Evolutionary conservation across 2,329 filamentous ascomycete species (phyloP).

Genomic region (Stemphylium beticola): DNA sequence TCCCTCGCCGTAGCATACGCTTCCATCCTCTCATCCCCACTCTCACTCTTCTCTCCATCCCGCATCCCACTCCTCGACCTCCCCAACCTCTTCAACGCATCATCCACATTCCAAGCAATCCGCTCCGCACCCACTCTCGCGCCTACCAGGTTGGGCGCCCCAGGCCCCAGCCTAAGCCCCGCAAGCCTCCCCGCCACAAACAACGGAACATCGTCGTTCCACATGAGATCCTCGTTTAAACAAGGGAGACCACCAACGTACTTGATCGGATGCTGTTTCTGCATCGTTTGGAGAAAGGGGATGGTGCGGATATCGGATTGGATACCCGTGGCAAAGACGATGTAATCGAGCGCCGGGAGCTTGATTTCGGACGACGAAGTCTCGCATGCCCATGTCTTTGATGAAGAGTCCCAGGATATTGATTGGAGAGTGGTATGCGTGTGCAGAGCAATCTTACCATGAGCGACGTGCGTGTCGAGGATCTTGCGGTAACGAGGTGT

Average conservation of each 20-base stretch:
- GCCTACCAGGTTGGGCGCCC: slow-evolving; percentile 75
- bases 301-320: slow-evolving; percentile 67
- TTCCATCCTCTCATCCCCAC: slow-evolving; percentile 30
- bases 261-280: slow-evolving; percentile 65
- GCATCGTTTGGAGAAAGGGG: slow-evolving; percentile 66
- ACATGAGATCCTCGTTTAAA: slow-evolving; percentile 77
- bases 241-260: slow-evolving; percentile 72
- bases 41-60: slow-evolving; percentile 6
- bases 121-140: slow-evolving; percentile 75
- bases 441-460: slow-evolving; percentile 61
- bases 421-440: slow-evolving; percentile 63
- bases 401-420: slow-evolving; percentile 57
- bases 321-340: slow-evolving; percentile 79
- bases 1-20: slow-evolving; percentile 50
- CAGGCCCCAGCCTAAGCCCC: slow-evolving; percentile 71
- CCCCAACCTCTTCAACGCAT: slow-evolving; percentile 53
- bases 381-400: slow-evolving; percentile 45
- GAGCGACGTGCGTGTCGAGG: slow-evolving; percentile 65
- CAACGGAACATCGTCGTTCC: slow-evolving; percentile 73
- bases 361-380: slow-evolving; percentile 53
- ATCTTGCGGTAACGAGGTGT: slow-evolving; percentile 71
- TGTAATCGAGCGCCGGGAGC: slow-evolving; percentile 65
- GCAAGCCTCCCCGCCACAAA: slow-evolving; percentile 75
- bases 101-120: slow-evolving; percentile 72
- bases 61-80: background rate